Conservation (phyloP, 2,329 filamentous ascomycete species). For the Claviceps citrina region DNA sequence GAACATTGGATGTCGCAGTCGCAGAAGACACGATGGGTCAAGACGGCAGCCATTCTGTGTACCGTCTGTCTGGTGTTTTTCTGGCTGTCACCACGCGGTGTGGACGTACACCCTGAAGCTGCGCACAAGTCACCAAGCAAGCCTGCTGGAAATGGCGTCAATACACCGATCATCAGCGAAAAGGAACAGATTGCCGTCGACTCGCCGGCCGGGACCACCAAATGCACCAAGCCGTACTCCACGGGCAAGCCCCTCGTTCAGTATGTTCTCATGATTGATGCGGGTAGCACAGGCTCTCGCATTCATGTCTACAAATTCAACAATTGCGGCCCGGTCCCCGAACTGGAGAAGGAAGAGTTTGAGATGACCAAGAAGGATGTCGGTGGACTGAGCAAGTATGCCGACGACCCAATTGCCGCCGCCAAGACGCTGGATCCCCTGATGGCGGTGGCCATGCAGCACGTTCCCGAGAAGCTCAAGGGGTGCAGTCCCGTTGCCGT, state of each 20-base stretch:
- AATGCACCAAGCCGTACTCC: slow-evolving; percentile 71
- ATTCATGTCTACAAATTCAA: slow-evolving; percentile 99
- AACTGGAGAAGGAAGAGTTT: slow-evolving; percentile 84
- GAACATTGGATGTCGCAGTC: slow-evolving; percentile 46
- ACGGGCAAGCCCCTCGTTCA: slow-evolving; percentile 87
- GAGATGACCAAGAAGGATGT: slow-evolving; percentile 80
- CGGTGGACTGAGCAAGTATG: slow-evolving; percentile 76
- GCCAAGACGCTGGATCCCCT: slow-evolving; percentile 80
- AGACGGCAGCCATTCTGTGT: slow-evolving; percentile 47
- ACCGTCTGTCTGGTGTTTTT: slow-evolving; percentile 46
- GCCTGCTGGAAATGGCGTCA: background rate
- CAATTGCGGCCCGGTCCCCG: slow-evolving; percentile 90
- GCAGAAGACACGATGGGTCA: slow-evolving; percentile 49
- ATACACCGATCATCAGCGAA: slow-evolving; percentile 20
- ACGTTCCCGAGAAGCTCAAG: slow-evolving; percentile 77
- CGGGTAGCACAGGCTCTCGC: slow-evolving; percentile 89
- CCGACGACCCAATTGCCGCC: slow-evolving; percentile 69
- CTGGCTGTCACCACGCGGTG: slow-evolving; percentile 44
- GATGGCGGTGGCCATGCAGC: slow-evolving; percentile 70
- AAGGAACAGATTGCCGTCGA: slow-evolving; percentile 36
- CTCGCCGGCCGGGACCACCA: slow-evolving; percentile 49
- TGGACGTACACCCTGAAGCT: slow-evolving; percentile 33
- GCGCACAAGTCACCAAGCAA: slow-evolving; percentile 2
- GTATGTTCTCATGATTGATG: slow-evolving; percentile 97
- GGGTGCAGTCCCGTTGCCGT: slow-evolving; percentile 91